These are phyloP conservation scores for Hypoxylon fragiforme DNA, from an alignment of 495 filamentous ascomycete species.

Conservation along the genomic window DNA sequence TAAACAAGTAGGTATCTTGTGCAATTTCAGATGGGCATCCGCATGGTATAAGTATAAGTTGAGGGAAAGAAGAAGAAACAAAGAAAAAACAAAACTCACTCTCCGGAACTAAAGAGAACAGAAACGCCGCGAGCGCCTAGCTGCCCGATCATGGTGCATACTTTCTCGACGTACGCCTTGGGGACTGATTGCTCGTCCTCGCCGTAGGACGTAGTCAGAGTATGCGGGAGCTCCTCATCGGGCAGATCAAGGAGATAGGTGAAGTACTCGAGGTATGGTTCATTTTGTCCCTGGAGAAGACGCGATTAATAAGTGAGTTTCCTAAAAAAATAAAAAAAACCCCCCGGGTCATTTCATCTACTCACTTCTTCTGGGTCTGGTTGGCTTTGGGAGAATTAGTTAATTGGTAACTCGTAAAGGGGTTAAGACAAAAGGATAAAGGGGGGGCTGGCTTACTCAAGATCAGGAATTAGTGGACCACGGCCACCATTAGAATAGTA, in stretches of 20 bases:
- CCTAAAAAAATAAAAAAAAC: not conserved
- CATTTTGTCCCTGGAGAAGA: slow-evolving; percentile 52
- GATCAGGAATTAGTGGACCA: slow-evolving; percentile 44
- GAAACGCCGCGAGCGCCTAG: slow-evolving; percentile 78
- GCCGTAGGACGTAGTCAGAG: slow-evolving; percentile 78
- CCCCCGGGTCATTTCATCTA: too few species aligned
- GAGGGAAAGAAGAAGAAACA: too few species aligned
- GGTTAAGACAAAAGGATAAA: not conserved
- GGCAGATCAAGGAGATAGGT: slow-evolving; percentile 54
- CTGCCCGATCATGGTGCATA: slow-evolving; percentile 66
- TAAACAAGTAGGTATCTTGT: too few species aligned
- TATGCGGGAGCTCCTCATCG: slow-evolving; percentile 63
- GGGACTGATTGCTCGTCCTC: slow-evolving; percentile 80
- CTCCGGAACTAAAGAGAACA: slow-evolving; percentile 73
- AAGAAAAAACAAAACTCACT: slow-evolving; percentile 39
- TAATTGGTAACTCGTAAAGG: not conserved
- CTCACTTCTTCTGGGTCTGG: slow-evolving; percentile 26
- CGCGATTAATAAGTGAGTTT: slow-evolving; percentile 39
- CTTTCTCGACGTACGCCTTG: slow-evolving; percentile 61
- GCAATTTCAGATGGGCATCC: too few species aligned
- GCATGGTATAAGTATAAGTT: too few species aligned
- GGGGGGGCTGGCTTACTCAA: slow-evolving; percentile 35
- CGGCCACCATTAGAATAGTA: slow-evolving; percentile 50
- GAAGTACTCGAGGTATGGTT: slow-evolving; percentile 77
- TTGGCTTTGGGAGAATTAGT: slow-evolving; percentile 25